Percentiles rank a stretch among this genome's conserved stretches.
Conservation (phyloP, 768 basidiomycete genomes). For the Scleroderma bovista region DNA sequence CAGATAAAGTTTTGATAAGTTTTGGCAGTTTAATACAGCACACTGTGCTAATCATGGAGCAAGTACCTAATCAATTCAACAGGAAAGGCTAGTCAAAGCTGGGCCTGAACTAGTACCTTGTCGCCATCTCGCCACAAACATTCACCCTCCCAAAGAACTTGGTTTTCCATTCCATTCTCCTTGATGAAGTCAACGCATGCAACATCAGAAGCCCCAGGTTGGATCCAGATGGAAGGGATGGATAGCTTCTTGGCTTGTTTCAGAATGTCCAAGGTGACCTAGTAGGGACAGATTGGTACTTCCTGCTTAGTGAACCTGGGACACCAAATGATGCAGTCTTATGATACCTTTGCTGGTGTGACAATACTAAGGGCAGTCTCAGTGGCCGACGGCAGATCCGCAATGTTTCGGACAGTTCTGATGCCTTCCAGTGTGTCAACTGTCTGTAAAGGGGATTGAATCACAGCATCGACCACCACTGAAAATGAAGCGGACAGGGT, state of each 20-base stretch:
- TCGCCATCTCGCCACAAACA: constrained; percentile 82
- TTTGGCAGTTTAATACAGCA: too few species aligned
- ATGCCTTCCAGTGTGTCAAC: constrained; percentile 66
- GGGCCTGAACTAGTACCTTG: constrained; percentile 29
- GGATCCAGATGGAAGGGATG: constrained; percentile 83
- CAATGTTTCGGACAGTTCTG: constrained; percentile 47
- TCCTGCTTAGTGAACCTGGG: not conserved
- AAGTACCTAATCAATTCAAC: not conserved
- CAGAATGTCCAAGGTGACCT: constrained; percentile 69
- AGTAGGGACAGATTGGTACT: not conserved
- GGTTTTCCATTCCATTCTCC: constrained; percentile 55
- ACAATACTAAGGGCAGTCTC: constrained; percentile 73
- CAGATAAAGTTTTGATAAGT: too few species aligned
- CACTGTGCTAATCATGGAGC: not conserved
- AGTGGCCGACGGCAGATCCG: constrained; percentile 51
- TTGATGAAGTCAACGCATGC: constrained; percentile 60
- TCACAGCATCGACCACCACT: not conserved
- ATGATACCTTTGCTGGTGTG: constrained; percentile 62
- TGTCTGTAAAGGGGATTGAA: constrained; percentile 39
- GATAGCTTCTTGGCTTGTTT: constrained; percentile 61
- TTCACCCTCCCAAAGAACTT: constrained; percentile 76
- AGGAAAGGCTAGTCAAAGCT: constrained; percentile 1
- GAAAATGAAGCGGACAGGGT: constrained; percentile 48
- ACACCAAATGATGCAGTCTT: constrained; percentile 1
- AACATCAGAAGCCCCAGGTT: constrained; percentile 79